Evolutionary conservation across 73 alveolate genomes (phyloP), one percentile per base, ranked within the genome.

Genomic region (Paraurostyla sp.): DNA sequence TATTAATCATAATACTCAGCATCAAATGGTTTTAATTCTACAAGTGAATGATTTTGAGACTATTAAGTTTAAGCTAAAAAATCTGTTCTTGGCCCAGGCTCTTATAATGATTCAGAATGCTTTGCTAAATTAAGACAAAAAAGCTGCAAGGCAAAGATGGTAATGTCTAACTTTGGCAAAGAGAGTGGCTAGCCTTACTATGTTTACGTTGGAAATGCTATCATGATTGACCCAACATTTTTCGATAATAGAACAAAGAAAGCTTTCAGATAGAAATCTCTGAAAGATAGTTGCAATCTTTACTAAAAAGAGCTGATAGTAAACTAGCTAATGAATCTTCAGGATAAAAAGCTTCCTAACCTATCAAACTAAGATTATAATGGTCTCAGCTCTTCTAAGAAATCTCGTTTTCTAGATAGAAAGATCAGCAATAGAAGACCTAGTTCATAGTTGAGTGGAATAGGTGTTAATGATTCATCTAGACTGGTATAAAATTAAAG

Each of bases 141-240:
- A 16, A 49, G 42, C 4, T 73, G 86, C 33, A 48, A 43, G 40
- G 46, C 71, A 43, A 73, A 73, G 46, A 48, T 48, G 32, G 40
- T 7, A 0, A n/a, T 49, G 71, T 4, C 48, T 3, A 9, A 51
- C 3, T 73, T 45, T 73, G 86, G 86, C 6, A 73, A 73, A 27
- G 71, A 42, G 23, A 27, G 42, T 9, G 86, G 86, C 11, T 16
- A 73, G 22, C 86, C 86, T 15, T 48, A 73, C 36, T 73, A 73
- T 73, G 86, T 73, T 4, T 38, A 73, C 11, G 86, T 73, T 3
- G 86, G 86, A 20, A 73, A 73, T 46, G 6, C 86, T 11, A 25
- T 73, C 7, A 73, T 73, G 86, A 48, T 73, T 22, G 86, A 73
- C 32, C 86, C 86, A 23, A 73, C 86, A 13, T 73, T 73, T 43